These are phyloP conservation scores for Ulota crispa DNA, from an alignment of 225 moss, liverwort and hornwort species.

Conservation along the genomic window DNA sequence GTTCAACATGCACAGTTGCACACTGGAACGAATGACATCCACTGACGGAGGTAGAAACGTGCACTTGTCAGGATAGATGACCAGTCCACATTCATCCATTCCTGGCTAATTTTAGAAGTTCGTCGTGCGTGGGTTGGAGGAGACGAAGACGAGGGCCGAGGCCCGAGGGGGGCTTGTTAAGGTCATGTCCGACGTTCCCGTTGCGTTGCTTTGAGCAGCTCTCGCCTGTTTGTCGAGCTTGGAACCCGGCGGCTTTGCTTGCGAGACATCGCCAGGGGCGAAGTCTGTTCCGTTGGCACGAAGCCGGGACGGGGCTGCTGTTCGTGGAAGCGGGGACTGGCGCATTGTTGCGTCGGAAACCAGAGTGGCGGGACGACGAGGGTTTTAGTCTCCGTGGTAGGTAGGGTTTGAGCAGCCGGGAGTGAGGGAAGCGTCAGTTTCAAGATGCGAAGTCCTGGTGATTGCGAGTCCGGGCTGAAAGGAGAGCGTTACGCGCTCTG, in stretches of 20 bases:
- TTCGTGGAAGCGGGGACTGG: not conserved
- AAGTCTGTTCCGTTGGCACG: not conserved
- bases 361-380: slow-evolving; percentile 30
- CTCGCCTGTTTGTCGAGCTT: slow-evolving; percentile 11
- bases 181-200: slow-evolving; percentile 22
- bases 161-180: slow-evolving; percentile 16
- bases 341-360: slow-evolving; percentile 26
- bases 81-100: rapidly evolving
- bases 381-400: slow-evolving; percentile 45
- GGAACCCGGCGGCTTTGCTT: slow-evolving; percentile 27
- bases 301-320: not conserved
- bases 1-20: slow-evolving; percentile 9
- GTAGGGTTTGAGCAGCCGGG: slow-evolving; percentile 42
- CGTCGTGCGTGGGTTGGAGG: slow-evolving; percentile 10
- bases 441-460: slow-evolving; percentile 51
- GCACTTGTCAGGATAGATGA: not conserved
- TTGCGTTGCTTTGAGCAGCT: slow-evolving; percentile 23
- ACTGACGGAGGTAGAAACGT: not conserved
- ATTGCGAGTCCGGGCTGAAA: slow-evolving; percentile 38
- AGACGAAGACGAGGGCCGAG: slow-evolving; percentile 7
- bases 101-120: not conserved
- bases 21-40: slow-evolving; percentile 12
- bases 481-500: slow-evolving; percentile 27
- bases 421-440: slow-evolving; percentile 26
- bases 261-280: slow-evolving; percentile 10